A percentile compares a stretch with the other conserved stretches of the same genome.
These are phyloP conservation scores for Acacia melanoxylon DNA, from an alignment of 306 rosid genomes.

Conservation along the genomic window DNA sequence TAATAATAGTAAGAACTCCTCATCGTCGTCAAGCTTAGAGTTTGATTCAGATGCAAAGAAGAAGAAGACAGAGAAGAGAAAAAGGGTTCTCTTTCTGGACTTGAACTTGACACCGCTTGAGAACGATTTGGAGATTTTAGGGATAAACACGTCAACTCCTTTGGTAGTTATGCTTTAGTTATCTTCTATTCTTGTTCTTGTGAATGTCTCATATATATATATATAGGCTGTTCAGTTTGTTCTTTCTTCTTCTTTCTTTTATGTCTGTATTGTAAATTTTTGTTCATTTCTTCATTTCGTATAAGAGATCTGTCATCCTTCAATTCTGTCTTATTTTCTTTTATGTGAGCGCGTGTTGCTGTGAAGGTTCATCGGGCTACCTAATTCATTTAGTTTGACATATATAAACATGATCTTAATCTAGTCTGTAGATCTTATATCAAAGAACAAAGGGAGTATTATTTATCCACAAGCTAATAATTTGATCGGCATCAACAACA, in stretches of 20 bases:
- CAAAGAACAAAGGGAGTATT: no score
- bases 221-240: background rate
- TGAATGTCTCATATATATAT: background rate
- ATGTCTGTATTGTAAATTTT: slow-evolving; percentile 22
- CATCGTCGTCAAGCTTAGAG: background rate
- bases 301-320: background rate
- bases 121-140: slow-evolving; percentile 71
- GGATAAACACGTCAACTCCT: slow-evolving; percentile 53
- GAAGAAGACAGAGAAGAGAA: slow-evolving; percentile 43
- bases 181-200: background rate
- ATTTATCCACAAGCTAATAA: background rate
- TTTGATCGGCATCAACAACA: background rate
- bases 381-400: background rate
- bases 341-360: background rate
- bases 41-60: slow-evolving; percentile 35
- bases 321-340: background rate
- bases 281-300: slow-evolving; percentile 21
- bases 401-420: background rate
- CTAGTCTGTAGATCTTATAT: no score
- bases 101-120: slow-evolving; percentile 91
- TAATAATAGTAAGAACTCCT: background rate
- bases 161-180: slow-evolving; percentile 33
- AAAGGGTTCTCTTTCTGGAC: slow-evolving; percentile 64
- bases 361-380: background rate
- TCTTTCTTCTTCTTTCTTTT: background rate